Evolutionary conservation across 371 early-diverging fungal genomes (phyloP), one percentile per base, ranked within the genome.

Genomic region (Apophysomyces sp.): DNA sequence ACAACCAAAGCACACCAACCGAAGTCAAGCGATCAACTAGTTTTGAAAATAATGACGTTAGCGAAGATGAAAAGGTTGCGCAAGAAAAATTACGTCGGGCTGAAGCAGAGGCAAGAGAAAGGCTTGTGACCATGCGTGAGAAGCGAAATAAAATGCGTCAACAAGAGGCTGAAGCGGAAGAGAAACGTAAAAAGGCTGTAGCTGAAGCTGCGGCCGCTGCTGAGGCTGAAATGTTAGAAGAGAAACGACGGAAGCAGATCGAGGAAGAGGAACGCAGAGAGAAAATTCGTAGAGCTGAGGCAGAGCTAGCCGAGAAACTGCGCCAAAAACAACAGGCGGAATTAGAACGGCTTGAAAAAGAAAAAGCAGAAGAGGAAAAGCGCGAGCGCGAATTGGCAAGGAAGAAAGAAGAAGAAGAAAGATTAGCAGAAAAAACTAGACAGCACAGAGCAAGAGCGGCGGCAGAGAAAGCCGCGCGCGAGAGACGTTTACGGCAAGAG

Each of bases 61-160:
- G 63, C 24, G 58, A 67, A 8, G 74, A 65, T 6, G 74, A 77
- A 54, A 74, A 65, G 51, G 69, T 61, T 8, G 77, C 80, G 5
- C 80, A 80, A 29, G 72, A 77, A 57, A 67, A 70, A 57, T 58
- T 80, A 60, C 67, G 72, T 9, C 68, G 70, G 41, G 80, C 80
- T 0, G 77, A 77, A 52, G 51, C 60, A 5, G 74, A 72, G 1
- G 80, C 80, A 9, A 49, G 79, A 15, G 58, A 69, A 44, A 52
- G 65, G 3, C 41, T 69, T 11, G 49, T 61, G 27, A 58, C 11
- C 26, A 57, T 60, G 63, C 65, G 61, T 26, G 62, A 69, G 24
- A 61, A 55, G 13, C 61, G 69, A 4, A 37, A 41, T 24, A 58
- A 67, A 24, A 57, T 58, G 21, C 53, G 65, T 26, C 55, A 61